Base-by-base conservation (phyloP, 495 filamentous ascomycete genomes). In the Xeromyces bisporus region DNA sequence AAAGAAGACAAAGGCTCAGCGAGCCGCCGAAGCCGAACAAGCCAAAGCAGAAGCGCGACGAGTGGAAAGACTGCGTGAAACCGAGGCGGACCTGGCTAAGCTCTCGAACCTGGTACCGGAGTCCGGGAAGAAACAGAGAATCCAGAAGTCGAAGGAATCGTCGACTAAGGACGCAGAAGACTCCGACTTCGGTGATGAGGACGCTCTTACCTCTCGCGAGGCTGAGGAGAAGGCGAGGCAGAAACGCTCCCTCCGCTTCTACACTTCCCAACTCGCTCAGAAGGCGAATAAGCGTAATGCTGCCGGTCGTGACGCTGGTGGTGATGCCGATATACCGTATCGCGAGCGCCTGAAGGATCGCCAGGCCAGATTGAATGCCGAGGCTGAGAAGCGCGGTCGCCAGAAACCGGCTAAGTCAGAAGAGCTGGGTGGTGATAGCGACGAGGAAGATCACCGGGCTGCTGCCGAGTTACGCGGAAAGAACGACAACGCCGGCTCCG, bases 181-280 rank as follows among this genome's bases (percentile, higher is more conserved):
- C 32, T 75, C 70, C 13, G 77, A 83, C 48, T 70, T 81, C 26
- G 76, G 73, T 34, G 77, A 82, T 30, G 73, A 75, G 42, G 61
- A 62, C 20, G 50, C 58, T 15, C 61, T 81, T 27, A 71, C 69
- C 12, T 52, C 66, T 1, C 52, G 62, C 16, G 77, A 81, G 35
- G 75, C 77, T 0, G 77, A 76, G 30, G 80, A 89, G 37, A 97
- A 96, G 56, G 79, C 73, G 2, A 62, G 66, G 29, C 75, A 77
- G 43, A 92, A 85, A 63, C 89, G 86, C 55, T 80, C 66, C 37
- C 71, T 97, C 23, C 75, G 81, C 32, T 97, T 97, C 58, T 94
- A 97, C 66, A 93, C 91, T 15, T 89, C 83, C 3, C 89, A 96
- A 47, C 80, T 96, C 33, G 77, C 80, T 16, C 85, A 93, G 47